Evolutionary conservation across 2,329 filamentous ascomycete species (phyloP), one percentile per base, ranked within the genome.

Genomic region (Pseudocercospora musae): DNA sequence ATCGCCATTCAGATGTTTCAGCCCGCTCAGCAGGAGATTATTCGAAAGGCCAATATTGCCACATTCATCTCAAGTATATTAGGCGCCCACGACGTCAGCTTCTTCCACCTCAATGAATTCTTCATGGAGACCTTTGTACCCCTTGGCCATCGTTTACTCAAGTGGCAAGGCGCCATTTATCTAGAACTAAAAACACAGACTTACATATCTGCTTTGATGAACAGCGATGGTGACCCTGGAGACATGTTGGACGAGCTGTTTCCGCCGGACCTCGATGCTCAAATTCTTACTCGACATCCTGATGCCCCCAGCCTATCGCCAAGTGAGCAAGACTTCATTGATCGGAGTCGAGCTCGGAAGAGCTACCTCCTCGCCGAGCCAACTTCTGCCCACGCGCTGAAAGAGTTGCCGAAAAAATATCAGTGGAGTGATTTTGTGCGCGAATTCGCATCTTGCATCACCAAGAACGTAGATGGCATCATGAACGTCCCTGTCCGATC

Each of bases 101-200:
- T 89, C 68, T 84, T 82, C 54, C 84, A 88, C 65, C 75, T 89
- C 48, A 86, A 89, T 69, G 82, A 86, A 49, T 80, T 83, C 67
- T 89, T 89, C 70, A 77, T 89, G 23, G 82, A 87, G 49, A 85
- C 85, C 0, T 89, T 89, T 70, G 84, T 87, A 8, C 83, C 85
- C 0, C 81, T 86, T 59, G 84, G 84, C 23, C 81, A 80, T 40
- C 79, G 83, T 10, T 72, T 89, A 21, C 74, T 86, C 20, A 86
- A 86, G 68, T 84, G 82, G 63, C 85, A 87, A 68, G 85, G 84
- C 1, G 80, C 82, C 13, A 76, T 89, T 25, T 87, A 84, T 67
- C 78, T 89, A 13, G 86, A 88, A 64, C 75, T 89, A 18, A 89
- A 89, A 74, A 88, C 87, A 1, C 87, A 89, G 71, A 85, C 86